These are phyloP conservation scores for Gynochthodes officinalis DNA, from an alignment of 257 asterid genomes.

Conservation along the genomic window DNA sequence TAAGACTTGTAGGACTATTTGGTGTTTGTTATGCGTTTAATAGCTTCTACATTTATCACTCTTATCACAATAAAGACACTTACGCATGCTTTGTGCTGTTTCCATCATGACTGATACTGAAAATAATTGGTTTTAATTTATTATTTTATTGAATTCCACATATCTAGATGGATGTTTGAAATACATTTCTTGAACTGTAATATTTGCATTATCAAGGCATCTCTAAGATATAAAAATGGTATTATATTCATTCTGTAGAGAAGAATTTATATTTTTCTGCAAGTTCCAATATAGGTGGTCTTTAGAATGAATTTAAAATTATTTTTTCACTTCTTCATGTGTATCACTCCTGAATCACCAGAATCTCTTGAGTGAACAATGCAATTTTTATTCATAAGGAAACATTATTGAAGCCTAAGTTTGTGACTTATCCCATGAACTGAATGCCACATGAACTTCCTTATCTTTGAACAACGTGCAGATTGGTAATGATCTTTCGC, in stretches of 20 bases:
- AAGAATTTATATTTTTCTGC: not conserved
- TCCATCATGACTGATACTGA: not conserved
- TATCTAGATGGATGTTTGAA: not conserved
- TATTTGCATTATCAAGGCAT: too few relatives aligned
- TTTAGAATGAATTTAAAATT: too few relatives aligned
- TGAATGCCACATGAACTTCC: slow-evolving; percentile 4
- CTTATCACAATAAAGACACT: not conserved
- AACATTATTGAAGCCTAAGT: not conserved
- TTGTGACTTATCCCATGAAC: slow-evolving; percentile 5
- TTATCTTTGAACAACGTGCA: slow-evolving; percentile 41
- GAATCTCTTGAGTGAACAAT: not conserved
- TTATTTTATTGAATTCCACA: not conserved
- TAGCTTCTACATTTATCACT: not conserved
- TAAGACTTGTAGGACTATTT: not conserved
- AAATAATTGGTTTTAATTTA: not conserved
- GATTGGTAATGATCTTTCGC: slow-evolving; percentile 81
- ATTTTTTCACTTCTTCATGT: not conserved
- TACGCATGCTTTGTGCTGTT: not conserved
- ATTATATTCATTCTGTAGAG: not conserved
- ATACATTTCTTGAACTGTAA: too few relatives aligned
- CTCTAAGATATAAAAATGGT: not conserved
- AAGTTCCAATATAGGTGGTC: not conserved
- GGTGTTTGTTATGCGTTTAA: not conserved
- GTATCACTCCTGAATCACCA: not conserved
- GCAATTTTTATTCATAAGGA: not conserved